Evolutionary conservation across 352 stramenopile genomes (phyloP), one percentile per base, ranked within the genome.

Genomic region (Globisporangium parvum): DNA sequence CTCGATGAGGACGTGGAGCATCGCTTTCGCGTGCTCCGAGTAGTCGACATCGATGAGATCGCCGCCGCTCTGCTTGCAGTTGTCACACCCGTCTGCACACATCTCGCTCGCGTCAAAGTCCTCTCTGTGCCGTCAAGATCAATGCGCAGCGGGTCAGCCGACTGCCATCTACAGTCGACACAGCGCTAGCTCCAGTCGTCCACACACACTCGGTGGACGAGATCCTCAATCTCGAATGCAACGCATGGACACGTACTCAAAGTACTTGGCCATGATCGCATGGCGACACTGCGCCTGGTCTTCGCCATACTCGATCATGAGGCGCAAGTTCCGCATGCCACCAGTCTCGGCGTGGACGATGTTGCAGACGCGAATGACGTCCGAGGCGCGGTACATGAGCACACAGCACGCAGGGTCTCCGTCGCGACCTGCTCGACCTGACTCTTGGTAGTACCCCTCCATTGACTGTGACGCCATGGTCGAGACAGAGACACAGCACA

Each of bases 371-470:
- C 75, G 75, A 24, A 83, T 55, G 2, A 92, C 85, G 60, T 97
- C 91, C 12, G 71, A 76, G 0, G 71, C 55, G 12, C 70, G 71
- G 55, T 96, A 98, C 66, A 96, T 84, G 26, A 98, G 57, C 10
- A 96, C 69, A 61, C 92, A 97, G n/a, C 87, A 73, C 8, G 84
- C 73, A 14, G 86, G 62, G 1, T 92, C 65, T 9, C 96, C 96
- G 71, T 99, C 96, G 33, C 96, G 80, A 41, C 97, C 97, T 42
- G 92, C 97, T 47, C 97, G 76, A 8, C 97, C 97, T 15, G 85
- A 95, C 73, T 99, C 96, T 73, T 99, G 96, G 62, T 98, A 99
- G 63, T 99, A 99, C 0, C 88, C 95, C 75, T 99, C 96, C 40
- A 99, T 69, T 10, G 85, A 96, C 75, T 87, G 18, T 33, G 39